Conservation (phyloP, 208 protist genomes). For the Naegleria gruberi region DNA sequence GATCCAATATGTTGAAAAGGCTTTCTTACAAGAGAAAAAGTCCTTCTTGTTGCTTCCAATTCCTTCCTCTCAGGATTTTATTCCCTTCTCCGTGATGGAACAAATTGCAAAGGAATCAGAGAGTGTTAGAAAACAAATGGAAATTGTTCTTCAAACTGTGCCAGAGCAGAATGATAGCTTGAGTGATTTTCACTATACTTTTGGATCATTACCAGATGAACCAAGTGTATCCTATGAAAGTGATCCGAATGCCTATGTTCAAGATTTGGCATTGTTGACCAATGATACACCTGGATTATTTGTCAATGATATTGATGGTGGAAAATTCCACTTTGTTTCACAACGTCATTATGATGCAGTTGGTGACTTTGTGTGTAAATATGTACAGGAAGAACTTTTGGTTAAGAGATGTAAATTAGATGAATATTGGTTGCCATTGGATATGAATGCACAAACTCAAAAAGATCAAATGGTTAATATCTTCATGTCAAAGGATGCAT, state of each 20-base stretch:
- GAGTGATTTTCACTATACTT: not conserved
- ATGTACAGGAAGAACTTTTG: not conserved
- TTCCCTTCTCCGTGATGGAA: not conserved
- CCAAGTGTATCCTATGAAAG: not conserved
- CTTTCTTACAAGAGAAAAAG: not conserved
- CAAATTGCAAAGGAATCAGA: not conserved
- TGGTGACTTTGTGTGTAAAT: not conserved
- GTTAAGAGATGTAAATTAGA: not conserved
- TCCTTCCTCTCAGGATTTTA: not conserved
- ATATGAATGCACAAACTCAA: not conserved
- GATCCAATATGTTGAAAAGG: not conserved
- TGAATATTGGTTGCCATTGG: not conserved
- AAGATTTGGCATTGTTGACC: not conserved
- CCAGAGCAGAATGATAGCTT: not conserved
- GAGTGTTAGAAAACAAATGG: not conserved
- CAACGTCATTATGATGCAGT: constrained; percentile 1
- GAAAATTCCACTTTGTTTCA: not conserved
- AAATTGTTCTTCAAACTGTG: not conserved
- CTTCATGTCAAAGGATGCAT: not conserved
- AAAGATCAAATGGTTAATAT: not conserved
- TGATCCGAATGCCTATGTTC: not conserved
- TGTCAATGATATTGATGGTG: not conserved
- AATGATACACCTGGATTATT: not conserved
- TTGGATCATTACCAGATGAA: not conserved
- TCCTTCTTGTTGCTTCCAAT: not conserved